Percentiles rank a stretch among this genome's conserved stretches.
These are phyloP conservation scores for Neurospora tetraspora DNA, from an alignment of 495 filamentous ascomycete species.

Conservation along the genomic window DNA sequence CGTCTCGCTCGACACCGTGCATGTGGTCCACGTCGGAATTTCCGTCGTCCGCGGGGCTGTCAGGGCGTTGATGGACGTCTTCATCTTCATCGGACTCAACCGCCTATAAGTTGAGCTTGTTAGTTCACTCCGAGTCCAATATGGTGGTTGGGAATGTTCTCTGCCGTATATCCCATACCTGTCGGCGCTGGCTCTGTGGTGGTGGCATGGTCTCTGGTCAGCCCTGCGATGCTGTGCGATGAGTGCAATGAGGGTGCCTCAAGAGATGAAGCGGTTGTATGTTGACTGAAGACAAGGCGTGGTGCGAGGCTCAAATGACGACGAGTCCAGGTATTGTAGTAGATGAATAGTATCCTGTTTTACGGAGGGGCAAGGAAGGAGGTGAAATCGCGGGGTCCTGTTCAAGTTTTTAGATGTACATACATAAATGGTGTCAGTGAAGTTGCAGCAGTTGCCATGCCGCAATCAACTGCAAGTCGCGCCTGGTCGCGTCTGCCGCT, in stretches of 20 bases:
- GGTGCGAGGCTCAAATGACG: neutral
- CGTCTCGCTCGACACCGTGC: conserved; percentile 25
- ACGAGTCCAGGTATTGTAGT: neutral
- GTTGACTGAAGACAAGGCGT: neutral
- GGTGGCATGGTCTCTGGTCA: conserved; percentile 1
- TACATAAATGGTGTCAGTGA: neutral
- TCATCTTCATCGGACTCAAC: conserved; percentile 17
- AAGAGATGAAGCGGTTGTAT: neutral
- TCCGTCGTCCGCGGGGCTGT: conserved; percentile 12
- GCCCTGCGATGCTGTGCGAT: neutral
- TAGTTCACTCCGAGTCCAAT: neutral
- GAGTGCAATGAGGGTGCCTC: neutral
- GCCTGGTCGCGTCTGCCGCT: conserved; percentile 5
- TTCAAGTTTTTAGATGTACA: neutral
- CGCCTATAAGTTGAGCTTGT: neutral
- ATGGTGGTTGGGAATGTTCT: neutral
- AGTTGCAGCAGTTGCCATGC: neutral
- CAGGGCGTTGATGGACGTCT: conserved; percentile 5
- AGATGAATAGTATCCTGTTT: neutral
- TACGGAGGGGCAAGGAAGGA: neutral
- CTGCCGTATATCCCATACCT: neutral
- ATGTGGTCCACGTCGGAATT: conserved; percentile 31
- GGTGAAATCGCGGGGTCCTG: neutral
- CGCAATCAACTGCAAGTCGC: neutral
- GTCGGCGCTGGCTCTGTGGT: conserved; percentile 1